Evolutionary conservation across 495 filamentous ascomycete genomes (phyloP).

Genomic region (Xylaria flabelliformis): DNA sequence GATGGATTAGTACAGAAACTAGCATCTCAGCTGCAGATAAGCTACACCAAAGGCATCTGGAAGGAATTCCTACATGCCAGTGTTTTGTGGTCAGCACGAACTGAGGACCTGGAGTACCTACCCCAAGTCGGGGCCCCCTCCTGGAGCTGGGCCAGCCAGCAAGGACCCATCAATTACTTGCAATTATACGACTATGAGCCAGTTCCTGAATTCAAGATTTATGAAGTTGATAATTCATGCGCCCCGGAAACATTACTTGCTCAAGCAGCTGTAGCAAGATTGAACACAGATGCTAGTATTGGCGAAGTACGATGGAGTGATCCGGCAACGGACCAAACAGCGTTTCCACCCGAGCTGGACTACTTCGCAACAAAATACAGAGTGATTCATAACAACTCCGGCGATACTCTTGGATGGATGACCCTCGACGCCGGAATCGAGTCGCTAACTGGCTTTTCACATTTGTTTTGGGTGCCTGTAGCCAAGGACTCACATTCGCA

Average conservation of each 20-base stretch:
- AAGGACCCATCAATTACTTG: background rate
- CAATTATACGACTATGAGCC: conserved; percentile 16
- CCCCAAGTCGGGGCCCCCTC: background rate
- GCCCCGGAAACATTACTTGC: background rate
- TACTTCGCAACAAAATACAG: conserved; percentile 8
- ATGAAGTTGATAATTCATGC: background rate
- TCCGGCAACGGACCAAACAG: background rate
- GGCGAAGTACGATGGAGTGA: conserved; percentile 5
- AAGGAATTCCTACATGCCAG: conserved; percentile 4
- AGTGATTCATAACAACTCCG: background rate
- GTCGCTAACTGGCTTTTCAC: background rate
- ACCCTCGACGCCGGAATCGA: background rate
- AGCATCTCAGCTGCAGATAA: background rate
- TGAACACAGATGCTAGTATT: background rate
- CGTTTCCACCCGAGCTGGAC: conserved; percentile 11
- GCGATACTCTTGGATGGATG: conserved; percentile 1
- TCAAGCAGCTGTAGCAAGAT: background rate
- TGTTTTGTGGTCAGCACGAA: conserved; percentile 12
- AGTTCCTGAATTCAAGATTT: background rate
- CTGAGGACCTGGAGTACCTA: conserved; percentile 9
- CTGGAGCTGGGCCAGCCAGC: conserved; percentile 16
- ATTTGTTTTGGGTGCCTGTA: background rate
- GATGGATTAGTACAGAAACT: conserved; percentile 12
- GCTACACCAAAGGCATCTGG: conserved; percentile 9
- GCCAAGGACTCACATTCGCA: conserved; percentile 15